These are phyloP conservation scores for Microsporum ferrugineum DNA, from an alignment of 2,329 filamentous ascomycete species.

Conservation along the genomic window DNA sequence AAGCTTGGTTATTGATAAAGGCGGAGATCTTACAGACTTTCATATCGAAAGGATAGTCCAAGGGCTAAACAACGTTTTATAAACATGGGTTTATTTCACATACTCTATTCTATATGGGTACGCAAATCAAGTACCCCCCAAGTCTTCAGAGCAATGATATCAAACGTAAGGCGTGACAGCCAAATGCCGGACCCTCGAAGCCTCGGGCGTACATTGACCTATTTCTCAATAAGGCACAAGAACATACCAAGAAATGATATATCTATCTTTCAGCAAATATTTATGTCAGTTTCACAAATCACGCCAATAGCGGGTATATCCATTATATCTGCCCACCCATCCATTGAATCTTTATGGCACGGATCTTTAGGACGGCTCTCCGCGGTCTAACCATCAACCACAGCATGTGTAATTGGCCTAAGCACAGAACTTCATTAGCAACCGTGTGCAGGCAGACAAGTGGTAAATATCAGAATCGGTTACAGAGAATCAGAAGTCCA, in stretches of 20 bases:
- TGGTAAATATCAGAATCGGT: background rate
- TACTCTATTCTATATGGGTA: too few species aligned
- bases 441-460: background rate
- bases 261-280: background rate
- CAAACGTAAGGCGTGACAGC: too few species aligned
- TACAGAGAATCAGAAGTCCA: slow-evolving; percentile 57
- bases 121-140: too few species aligned
- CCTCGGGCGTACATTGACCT: background rate
- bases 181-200: too few species aligned
- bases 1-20: too few species aligned
- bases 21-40: too few species aligned
- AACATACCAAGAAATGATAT: background rate
- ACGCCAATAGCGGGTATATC: background rate
- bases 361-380: background rate
- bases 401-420: background rate
- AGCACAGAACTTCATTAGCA: background rate
- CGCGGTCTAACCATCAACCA: background rate
- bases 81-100: too few species aligned
- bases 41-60: too few species aligned
- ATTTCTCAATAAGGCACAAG: background rate
- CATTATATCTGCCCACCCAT: background rate
- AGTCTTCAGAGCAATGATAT: too few species aligned
- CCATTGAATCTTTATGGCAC: background rate
- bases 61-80: too few species aligned
- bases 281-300: background rate